Evolutionary conservation across 495 filamentous ascomycete species (phyloP).

Genomic region (Chaetomium tenue): DNA sequence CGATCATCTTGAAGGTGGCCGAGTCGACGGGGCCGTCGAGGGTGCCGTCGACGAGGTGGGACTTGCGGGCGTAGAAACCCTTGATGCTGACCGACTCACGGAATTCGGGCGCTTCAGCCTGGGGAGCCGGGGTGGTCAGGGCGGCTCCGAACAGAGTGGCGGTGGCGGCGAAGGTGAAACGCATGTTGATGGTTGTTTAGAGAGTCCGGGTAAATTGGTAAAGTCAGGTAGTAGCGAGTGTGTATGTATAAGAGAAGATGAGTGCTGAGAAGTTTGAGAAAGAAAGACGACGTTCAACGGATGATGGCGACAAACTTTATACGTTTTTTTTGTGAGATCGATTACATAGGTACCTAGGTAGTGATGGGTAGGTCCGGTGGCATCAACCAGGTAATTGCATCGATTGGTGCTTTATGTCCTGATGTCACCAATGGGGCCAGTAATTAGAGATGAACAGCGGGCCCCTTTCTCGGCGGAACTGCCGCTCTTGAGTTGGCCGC

Average conservation of each 20-base stretch:
- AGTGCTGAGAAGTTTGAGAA: not conserved
- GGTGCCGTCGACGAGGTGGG: not conserved
- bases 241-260: not conserved
- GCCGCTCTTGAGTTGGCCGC: not conserved
- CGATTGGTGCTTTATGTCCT: not conserved
- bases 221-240: no score
- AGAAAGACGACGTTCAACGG: not conserved
- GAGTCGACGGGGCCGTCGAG: not conserved
- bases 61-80: not conserved
- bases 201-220: not conserved
- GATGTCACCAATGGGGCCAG: not conserved
- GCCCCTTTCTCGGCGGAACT: not conserved
- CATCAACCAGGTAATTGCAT: not conserved
- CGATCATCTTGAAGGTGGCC: not conserved
- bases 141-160: conserved; percentile 5
- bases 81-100: not conserved
- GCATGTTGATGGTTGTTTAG: not conserved
- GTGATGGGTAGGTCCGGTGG: not conserved
- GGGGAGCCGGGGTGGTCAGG: not conserved
- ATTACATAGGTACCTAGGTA: no score
- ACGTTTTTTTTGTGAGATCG: not conserved
- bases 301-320: not conserved
- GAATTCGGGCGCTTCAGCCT: not conserved
- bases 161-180: conserved; percentile 3
- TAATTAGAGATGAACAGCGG: not conserved